Base-by-base conservation (phyloP, 495 filamentous ascomycete genomes). In the Aspergillus affinis region DNA sequence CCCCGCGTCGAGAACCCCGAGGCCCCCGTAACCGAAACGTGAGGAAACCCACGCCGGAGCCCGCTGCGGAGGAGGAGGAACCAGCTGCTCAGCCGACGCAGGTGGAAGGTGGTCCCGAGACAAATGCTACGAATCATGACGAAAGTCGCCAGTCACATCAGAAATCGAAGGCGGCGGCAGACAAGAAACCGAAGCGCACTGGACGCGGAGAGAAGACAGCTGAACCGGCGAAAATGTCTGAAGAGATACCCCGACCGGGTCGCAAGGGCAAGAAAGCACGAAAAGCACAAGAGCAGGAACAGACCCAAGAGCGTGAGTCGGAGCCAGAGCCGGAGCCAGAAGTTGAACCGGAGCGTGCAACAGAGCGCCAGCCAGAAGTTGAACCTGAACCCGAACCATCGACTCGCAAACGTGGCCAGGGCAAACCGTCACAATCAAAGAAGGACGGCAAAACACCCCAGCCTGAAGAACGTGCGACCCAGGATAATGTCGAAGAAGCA, bases 401-500 rank as follows among this genome's bases (percentile, higher is more conserved):
- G 17, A 44, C 52, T 48, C 47, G 59, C 18, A 69, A 66, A 47
- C 60, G 66, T 27, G 55, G 58, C 29, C 68, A 62, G 17, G 61
- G 64, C 19, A 62, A 61, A 30, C 59, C 46, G 18, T 30, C 63
- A 41, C 44, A 48, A 46, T 51, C 52, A 53, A 70, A 61, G 27
- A 63, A 66, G 44, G 59, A 64, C 17, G 54, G 18, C 12, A 21
- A 57, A 15, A 20, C 61, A 49, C 58, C 67, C n/a, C 59, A 62
- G 48, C 55, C 32, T 9, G 57, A 65, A 27, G 57, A 50, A 41
- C 50, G 56, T 13, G 51, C 63, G 53, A 57, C 65, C 13, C 52
- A 61, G 44, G 69, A 64, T 20, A 56, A 61, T 61, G 55, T 18
- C 58, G 65, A 60, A 64, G 46, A 51, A 30, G 26, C 20, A n/a